Conservation (phyloP, 2,329 filamentous ascomycete species). For the Colletotrichum plurivorum region DNA sequence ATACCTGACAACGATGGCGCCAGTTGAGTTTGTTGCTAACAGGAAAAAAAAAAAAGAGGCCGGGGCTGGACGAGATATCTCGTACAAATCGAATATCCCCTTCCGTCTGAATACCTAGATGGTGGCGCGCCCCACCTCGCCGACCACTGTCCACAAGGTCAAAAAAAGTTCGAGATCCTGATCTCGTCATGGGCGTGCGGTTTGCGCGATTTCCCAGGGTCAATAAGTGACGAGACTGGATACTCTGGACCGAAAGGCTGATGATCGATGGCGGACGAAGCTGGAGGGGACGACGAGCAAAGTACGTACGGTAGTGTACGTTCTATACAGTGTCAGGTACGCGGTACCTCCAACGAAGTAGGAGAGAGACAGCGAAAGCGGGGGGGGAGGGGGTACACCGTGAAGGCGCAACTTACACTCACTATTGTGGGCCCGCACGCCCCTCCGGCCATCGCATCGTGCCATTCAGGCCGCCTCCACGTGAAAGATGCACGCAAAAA, state of each 20-base stretch:
- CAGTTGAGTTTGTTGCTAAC: too few species aligned
- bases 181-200: slow-evolving; percentile 35
- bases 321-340: too few species aligned
- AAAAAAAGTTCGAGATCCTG: slow-evolving; percentile 10
- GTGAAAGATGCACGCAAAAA: slow-evolving; percentile 36
- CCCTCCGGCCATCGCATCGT: slow-evolving; percentile 32
- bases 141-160: slow-evolving; percentile 4
- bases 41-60: background rate
- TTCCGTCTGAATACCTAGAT: background rate
- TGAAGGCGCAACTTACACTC: background rate
- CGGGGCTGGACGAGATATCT: slow-evolving; percentile 23
- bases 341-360: background rate
- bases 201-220: slow-evolving; percentile 39
- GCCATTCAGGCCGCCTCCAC: slow-evolving; percentile 34
- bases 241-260: slow-evolving; percentile 17
- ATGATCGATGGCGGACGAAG: slow-evolving; percentile 10
- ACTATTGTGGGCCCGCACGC: slow-evolving; percentile 4
- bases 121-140: slow-evolving; percentile 17
- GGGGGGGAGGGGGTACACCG: background rate
- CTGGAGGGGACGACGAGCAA: background rate
- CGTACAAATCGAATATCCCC: background rate
- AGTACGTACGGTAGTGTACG: too few species aligned
- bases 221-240: background rate
- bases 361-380: background rate
- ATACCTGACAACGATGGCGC: background rate